Evolutionary conservation across 257 asterid genomes (phyloP).

Genomic region (Eucommia ulmoides): DNA sequence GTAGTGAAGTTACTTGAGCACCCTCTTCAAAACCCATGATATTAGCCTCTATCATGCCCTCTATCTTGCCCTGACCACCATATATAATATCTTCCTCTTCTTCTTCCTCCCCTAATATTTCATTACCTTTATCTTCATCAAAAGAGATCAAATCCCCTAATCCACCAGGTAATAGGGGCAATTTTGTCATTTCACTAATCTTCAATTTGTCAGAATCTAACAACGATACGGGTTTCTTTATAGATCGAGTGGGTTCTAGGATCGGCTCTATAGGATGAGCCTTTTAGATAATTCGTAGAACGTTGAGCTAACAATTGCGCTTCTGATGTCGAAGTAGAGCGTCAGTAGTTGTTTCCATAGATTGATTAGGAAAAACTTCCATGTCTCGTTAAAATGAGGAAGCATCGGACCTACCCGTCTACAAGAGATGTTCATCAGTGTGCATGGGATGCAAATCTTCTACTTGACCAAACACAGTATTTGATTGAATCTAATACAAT

Average conservation of each 20-base stretch:
- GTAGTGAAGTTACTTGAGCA: constrained; percentile 12
- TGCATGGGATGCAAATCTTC: too few species aligned
- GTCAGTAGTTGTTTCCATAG: constrained; percentile 65
- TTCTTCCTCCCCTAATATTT: constrained; percentile 15
- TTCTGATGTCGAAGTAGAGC: constrained; percentile 67
- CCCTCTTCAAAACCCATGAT: constrained; percentile 26
- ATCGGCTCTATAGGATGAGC: constrained; percentile 24
- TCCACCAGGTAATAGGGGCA: constrained; percentile 13
- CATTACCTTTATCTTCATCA: constrained; percentile 20
- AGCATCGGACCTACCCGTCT: constrained; percentile 66
- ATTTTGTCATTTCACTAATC: constrained; percentile 8
- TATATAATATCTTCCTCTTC: constrained; percentile 8
- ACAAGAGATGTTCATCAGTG: too few species aligned
- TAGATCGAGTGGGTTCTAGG: too few species aligned
- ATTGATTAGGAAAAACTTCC: constrained; percentile 68
- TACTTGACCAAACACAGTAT: too few species aligned
- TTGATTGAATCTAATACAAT: too few species aligned
- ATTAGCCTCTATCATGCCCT: constrained; percentile 44
- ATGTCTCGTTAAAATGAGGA: constrained; percentile 45
- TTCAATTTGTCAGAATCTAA: constrained; percentile 29
- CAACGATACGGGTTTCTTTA: constrained; percentile 25
- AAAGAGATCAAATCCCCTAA: constrained; percentile 49
- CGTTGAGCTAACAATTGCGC: constrained; percentile 62
- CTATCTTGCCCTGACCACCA: constrained; percentile 16
- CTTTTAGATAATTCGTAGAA: constrained; percentile 13